A percentile compares a stretch with the other conserved stretches of the same genome.
phyloP scores from a whole-genome alignment of 805 yeast species.

The Lachancea sp. region DNA sequence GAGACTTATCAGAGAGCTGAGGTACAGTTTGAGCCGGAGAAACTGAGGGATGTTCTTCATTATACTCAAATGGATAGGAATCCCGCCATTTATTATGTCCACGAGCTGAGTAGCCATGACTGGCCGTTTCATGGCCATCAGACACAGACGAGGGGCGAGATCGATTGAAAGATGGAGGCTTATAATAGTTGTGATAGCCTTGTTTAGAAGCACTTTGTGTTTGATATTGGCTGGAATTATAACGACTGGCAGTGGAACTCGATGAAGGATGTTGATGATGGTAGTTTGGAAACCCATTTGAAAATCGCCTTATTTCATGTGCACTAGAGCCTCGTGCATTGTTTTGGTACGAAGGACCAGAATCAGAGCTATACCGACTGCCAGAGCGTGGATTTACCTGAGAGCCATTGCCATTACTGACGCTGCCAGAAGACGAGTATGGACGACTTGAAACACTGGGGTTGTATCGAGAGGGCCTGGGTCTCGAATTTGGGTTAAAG shows the following conservation, averaged over 20 bases:
- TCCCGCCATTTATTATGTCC: constrained; percentile 6
- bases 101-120: constrained; percentile 1
- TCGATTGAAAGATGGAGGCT: constrained; percentile 1
- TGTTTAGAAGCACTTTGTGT: background rate
- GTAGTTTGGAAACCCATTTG: constrained; percentile 13
- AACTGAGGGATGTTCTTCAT: background rate
- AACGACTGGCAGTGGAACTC: constrained; percentile 17
- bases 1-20: background rate
- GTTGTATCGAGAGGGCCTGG: constrained; percentile 26
- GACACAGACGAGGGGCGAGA: constrained; percentile 4
- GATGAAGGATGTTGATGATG: constrained; percentile 16
- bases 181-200: constrained; percentile 2
- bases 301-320: constrained; percentile 2
- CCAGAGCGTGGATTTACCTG: constrained; percentile 11
- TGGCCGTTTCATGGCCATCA: constrained; percentile 1
- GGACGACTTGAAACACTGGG: constrained; percentile 21
- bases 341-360: background rate
- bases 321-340: background rate
- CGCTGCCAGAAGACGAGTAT: constrained; percentile 5
- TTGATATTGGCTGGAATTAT: constrained; percentile 17
- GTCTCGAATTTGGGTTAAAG: background rate
- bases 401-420: background rate
- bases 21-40: background rate
- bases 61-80: background rate
- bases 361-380: constrained; percentile 27